A percentile compares a stretch with the other conserved stretches of the same genome.
phyloP scores from a whole-genome alignment of 2,329 filamentous ascomycete genomes.

The Hymenotorrendiella dingleyae region DNA sequence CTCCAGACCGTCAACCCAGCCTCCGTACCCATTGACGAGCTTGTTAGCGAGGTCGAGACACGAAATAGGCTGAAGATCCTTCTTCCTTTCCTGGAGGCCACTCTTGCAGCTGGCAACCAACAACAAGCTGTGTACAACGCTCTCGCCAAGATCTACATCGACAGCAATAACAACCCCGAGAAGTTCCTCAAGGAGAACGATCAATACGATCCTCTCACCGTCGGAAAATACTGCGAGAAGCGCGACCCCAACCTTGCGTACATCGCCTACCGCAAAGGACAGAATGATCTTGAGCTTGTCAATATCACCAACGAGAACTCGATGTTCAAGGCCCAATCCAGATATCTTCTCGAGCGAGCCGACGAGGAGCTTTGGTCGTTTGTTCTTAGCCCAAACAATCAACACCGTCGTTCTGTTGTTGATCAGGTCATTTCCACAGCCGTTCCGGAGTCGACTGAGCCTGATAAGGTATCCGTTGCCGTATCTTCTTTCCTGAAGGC shows the following conservation, averaged over 20 bases:
- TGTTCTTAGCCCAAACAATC: conserved; percentile 91
- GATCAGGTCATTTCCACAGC: conserved; percentile 96
- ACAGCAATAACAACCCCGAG: conserved; percentile 97
- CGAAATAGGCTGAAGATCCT: conserved; percentile 94
- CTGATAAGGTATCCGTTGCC: conserved; percentile 89
- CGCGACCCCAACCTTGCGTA: conserved; percentile 88
- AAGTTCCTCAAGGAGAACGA: conserved; percentile 97
- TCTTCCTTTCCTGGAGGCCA: conserved; percentile 91
- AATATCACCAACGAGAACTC: conserved; percentile 98
- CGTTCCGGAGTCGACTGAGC: conserved; percentile 86
- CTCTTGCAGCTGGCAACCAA: conserved; percentile 82
- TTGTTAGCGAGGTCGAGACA: conserved; percentile 90
- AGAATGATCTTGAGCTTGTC: conserved; percentile 95
- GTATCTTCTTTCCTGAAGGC: conserved; percentile 89
- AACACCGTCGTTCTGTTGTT: conserved; percentile 86
- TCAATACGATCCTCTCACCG: conserved; percentile 83
- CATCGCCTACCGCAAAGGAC: conserved; percentile 92
- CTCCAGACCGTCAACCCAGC: conserved; percentile 77
- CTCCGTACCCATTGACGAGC: conserved; percentile 86
- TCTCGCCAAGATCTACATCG: conserved; percentile 98
- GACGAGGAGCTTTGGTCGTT: conserved; percentile 92
- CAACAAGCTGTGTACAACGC: conserved; percentile 97
- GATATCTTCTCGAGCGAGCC: conserved; percentile 86
- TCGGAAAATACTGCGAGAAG: conserved; percentile 99
- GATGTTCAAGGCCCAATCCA: conserved; percentile 98